Evolutionary conservation across 768 basidiomycete species (phyloP).

Genomic region (Dendrothele bispora): DNA sequence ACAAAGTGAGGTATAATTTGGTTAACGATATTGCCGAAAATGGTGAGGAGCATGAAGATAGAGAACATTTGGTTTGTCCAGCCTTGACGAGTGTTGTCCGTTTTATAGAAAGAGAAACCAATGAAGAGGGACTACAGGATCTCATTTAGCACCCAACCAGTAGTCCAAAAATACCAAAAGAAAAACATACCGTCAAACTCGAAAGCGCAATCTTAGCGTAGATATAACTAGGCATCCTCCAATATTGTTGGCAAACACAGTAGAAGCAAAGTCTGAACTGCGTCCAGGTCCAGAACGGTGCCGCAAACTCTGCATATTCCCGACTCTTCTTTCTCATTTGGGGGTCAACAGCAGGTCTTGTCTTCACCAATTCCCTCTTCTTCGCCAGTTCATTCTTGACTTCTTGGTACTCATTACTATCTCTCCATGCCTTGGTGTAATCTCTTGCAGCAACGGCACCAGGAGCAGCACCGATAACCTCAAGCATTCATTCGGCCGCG

Average conservation of each 20-base stretch:
- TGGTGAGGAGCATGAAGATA: constrained; percentile 24
- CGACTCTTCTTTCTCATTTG: constrained; percentile 8
- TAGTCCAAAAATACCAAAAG: neutral
- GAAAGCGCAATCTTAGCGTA: constrained; percentile 18
- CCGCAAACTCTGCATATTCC: constrained; percentile 20
- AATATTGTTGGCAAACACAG: constrained; percentile 28
- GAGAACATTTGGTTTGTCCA: constrained; percentile 28
- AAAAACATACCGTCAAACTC: constrained; percentile 6
- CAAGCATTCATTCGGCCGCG: constrained; percentile 52
- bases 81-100: constrained; percentile 23
- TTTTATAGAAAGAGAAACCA: constrained; percentile 30
- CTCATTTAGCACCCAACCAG: neutral
- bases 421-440: constrained; percentile 42
- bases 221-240: constrained; percentile 26
- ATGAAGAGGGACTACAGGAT: constrained; percentile 20
- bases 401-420: constrained; percentile 33
- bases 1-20: constrained; percentile 38
- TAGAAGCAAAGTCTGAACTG: constrained; percentile 22
- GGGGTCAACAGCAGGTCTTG: constrained; percentile 11
- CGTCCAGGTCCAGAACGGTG: constrained; percentile 16
- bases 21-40: constrained; percentile 30
- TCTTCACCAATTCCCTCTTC: constrained; percentile 13
- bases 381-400: constrained; percentile 36
- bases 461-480: constrained; percentile 46
- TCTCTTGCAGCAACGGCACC: constrained; percentile 32